Percentiles rank a stretch among this genome's conserved stretches.
phyloP scores from a whole-genome alignment of 2,329 filamentous ascomycete genomes.

The Raffaelea ambrosiae region DNA sequence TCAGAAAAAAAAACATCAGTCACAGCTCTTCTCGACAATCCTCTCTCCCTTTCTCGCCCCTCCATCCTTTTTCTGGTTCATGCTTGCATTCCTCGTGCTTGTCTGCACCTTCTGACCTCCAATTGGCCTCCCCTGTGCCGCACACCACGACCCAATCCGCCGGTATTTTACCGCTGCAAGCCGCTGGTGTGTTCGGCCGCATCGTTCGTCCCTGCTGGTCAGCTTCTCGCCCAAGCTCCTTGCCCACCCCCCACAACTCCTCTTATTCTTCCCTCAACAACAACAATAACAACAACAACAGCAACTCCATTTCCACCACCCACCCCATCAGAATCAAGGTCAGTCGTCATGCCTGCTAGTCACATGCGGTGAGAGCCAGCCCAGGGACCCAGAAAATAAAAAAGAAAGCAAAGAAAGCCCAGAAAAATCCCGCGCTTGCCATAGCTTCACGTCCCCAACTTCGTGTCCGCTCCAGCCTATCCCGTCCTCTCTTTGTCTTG shows the following conservation, averaged over 20 bases:
- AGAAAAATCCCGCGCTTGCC: slow-evolving; percentile 9
- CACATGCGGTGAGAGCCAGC: neutral
- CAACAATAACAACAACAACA: too few relatives aligned
- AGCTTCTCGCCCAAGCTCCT: neutral
- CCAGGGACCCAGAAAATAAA: neutral
- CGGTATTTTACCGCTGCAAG: slow-evolving; percentile 7
- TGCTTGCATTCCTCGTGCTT: too few relatives aligned
- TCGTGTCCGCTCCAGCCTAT: neutral
- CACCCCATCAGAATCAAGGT: slow-evolving; percentile 4
- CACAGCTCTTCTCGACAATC: neutral
- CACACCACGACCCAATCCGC: slow-evolving; percentile 5
- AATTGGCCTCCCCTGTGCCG: slow-evolving; percentile 1
- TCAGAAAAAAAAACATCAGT: neutral
- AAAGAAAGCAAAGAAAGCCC: slow-evolving; percentile 1
- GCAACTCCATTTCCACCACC: neutral
- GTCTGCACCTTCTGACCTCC: neutral
- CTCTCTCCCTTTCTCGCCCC: neutral
- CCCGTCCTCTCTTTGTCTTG: neutral
- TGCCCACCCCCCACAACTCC: too few relatives aligned
- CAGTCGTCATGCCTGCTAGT: slow-evolving; percentile 1
- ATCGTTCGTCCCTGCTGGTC: neutral
- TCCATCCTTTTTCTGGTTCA: neutral
- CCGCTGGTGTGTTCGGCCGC: slow-evolving; percentile 1
- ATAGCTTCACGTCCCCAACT: neutral
- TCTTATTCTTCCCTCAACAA: too few relatives aligned